These are phyloP conservation scores for Pseudocercospora pini-densiflorae DNA, from an alignment of 2,329 filamentous ascomycete species.

Conservation along the genomic window DNA sequence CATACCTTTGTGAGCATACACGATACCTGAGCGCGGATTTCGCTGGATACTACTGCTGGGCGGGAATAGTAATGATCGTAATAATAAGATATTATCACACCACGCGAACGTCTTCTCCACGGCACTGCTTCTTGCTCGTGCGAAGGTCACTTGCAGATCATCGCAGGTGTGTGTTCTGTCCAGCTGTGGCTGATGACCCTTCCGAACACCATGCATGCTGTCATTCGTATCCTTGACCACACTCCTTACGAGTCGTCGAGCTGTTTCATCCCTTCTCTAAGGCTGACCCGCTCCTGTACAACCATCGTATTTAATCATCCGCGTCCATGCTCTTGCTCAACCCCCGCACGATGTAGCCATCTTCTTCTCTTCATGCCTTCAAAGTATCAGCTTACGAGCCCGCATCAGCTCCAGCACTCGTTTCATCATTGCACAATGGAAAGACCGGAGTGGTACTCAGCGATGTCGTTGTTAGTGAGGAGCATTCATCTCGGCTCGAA, in stretches of 20 bases:
- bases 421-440: neutral
- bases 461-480: neutral
- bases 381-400: no score
- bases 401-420: neutral
- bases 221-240: no score
- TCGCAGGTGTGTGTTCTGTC: no score
- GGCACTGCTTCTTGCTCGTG: neutral
- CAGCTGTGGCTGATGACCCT: no score
- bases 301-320: no score
- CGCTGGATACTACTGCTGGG: neutral
- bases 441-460: no score
- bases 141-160: neutral
- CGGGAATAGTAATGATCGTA: neutral
- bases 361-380: neutral
- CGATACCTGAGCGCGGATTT: neutral
- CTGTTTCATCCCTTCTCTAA: no score
- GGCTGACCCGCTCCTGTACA: no score
- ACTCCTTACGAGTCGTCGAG: no score
- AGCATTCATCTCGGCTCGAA: neutral
- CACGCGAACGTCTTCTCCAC: neutral
- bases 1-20: neutral
- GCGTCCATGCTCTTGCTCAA: no score
- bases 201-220: no score
- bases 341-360: no score
- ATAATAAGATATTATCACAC: neutral